Conservation (phyloP, 768 basidiomycete species). For the Hygrocybe punicea region DNA sequence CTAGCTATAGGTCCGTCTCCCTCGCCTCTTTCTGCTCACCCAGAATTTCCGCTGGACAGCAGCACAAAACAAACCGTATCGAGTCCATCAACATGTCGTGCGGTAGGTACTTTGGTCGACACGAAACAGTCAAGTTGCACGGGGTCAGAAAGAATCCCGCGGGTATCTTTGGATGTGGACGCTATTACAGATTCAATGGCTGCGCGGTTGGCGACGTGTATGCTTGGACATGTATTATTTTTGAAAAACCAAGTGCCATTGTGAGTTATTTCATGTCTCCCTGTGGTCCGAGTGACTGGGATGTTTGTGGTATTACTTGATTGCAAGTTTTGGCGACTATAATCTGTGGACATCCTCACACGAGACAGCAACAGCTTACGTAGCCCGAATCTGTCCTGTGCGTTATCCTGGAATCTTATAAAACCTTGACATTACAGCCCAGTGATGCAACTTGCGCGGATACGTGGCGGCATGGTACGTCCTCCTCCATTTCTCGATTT, state of each 20-base stretch:
- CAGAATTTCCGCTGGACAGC: too few relatives aligned
- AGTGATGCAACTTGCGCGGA: constrained; percentile 56
- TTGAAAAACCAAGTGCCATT: constrained; percentile 77
- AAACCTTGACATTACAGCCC: constrained; percentile 43
- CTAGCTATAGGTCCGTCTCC: too few relatives aligned
- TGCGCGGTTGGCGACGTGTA: constrained; percentile 55
- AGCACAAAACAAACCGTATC: too few relatives aligned
- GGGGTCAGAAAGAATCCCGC: constrained; percentile 23
- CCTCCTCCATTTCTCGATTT: not conserved
- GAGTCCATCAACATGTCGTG: too few relatives aligned
- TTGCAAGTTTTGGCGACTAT: not conserved
- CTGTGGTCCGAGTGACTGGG: too few relatives aligned
- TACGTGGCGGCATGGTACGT: constrained; percentile 48
- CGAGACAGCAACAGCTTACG: too few relatives aligned
- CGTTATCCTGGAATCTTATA: not conserved
- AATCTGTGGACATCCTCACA: not conserved
- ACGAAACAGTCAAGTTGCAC: not conserved
- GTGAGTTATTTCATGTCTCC: constrained; percentile 43
- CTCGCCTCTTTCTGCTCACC: too few relatives aligned
- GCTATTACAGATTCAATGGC: constrained; percentile 57
- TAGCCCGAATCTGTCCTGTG: too few relatives aligned
- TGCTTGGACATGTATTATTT: constrained; percentile 70
- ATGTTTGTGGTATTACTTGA: too few relatives aligned
- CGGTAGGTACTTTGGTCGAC: not conserved
- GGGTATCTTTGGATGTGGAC: constrained; percentile 48